A percentile compares a stretch with the other conserved stretches of the same genome.
These are phyloP conservation scores for Amanita muscaria DNA, from an alignment of 768 basidiomycete species.

Conservation along the genomic window DNA sequence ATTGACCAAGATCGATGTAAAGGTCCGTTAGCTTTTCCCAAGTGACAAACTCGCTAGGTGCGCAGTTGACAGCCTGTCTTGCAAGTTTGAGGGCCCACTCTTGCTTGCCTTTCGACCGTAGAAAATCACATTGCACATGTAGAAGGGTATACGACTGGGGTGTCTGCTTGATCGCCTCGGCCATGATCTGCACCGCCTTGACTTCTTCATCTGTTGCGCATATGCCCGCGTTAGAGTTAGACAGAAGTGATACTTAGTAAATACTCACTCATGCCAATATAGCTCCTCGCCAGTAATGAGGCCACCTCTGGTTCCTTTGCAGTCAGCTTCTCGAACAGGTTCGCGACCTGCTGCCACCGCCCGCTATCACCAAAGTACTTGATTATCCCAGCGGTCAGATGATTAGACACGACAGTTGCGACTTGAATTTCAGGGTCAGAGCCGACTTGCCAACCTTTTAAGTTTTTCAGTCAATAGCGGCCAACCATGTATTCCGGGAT, in stretches of 20 bases:
- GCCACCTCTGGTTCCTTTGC: constrained; percentile 87
- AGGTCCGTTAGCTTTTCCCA: constrained; percentile 97
- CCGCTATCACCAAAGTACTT: constrained; percentile 96
- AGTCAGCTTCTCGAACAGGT: constrained; percentile 86
- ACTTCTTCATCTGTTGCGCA: constrained; percentile 82
- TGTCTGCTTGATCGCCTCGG: constrained; percentile 70
- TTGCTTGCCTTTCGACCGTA: constrained; percentile 73
- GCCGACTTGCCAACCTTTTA: constrained; percentile 99
- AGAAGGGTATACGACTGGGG: constrained; percentile 92
- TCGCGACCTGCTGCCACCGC: constrained; percentile 79
- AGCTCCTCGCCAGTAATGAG: constrained; percentile 77
- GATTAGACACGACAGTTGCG: constrained; percentile 92
- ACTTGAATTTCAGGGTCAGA: constrained; percentile 99
- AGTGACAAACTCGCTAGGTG: constrained; percentile 96
- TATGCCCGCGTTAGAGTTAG: neutral
- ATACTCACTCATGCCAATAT: constrained; percentile 87
- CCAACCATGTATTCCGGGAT: too few relatives aligned
- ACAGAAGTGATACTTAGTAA: neutral
- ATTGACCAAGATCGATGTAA: constrained; percentile 86
- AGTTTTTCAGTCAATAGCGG: too few relatives aligned
- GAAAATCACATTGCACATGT: constrained; percentile 91
- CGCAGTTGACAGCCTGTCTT: constrained; percentile 93
- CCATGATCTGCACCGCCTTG: constrained; percentile 93
- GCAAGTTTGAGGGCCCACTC: constrained; percentile 92
- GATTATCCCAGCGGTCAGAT: constrained; percentile 88